Evolutionary conservation across 2,329 filamentous ascomycete genomes (phyloP).

Genomic region (Calonectria honghensis): DNA sequence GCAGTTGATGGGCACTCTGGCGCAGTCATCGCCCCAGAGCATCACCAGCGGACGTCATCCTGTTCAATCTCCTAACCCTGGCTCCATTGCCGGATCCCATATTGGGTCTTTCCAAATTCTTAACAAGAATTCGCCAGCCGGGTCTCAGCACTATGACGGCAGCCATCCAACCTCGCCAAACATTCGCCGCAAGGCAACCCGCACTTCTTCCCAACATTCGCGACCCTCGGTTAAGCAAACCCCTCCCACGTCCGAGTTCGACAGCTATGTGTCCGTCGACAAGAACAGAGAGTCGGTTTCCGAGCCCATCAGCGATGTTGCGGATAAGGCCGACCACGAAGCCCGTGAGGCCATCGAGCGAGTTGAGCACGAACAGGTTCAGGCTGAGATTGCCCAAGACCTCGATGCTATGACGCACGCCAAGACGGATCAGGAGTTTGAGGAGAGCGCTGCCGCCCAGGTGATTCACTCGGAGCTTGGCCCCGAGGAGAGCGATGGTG

Average conservation of each 20-base stretch:
- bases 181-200: constrained; percentile 61
- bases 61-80: constrained; percentile 52
- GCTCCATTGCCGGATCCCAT: constrained; percentile 14
- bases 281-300: constrained; percentile 83
- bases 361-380: constrained; percentile 69
- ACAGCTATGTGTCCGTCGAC: constrained; percentile 59
- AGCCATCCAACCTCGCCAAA: constrained; percentile 68
- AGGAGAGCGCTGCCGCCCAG: constrained; percentile 69
- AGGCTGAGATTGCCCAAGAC: constrained; percentile 67
- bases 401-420: constrained; percentile 70
- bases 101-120: constrained; percentile 67
- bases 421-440: constrained; percentile 72
- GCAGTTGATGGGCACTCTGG: constrained; percentile 61
- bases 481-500: constrained; percentile 70
- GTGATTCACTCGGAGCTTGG: constrained; percentile 73
- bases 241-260: constrained; percentile 58
- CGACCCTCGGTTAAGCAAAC: constrained; percentile 56
- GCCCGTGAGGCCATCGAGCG: constrained; percentile 80
- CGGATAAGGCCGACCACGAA: constrained; percentile 69
- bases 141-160: constrained; percentile 62
- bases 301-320: constrained; percentile 81
- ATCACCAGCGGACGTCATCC: constrained; percentile 60
- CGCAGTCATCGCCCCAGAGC: constrained; percentile 65
- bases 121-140: constrained; percentile 69
- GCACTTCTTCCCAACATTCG: constrained; percentile 59